Percentiles rank a stretch among this genome's conserved stretches.
phyloP scores from a whole-genome alignment of 2,329 filamentous ascomycete genomes.

The Aspergillus felis region DNA sequence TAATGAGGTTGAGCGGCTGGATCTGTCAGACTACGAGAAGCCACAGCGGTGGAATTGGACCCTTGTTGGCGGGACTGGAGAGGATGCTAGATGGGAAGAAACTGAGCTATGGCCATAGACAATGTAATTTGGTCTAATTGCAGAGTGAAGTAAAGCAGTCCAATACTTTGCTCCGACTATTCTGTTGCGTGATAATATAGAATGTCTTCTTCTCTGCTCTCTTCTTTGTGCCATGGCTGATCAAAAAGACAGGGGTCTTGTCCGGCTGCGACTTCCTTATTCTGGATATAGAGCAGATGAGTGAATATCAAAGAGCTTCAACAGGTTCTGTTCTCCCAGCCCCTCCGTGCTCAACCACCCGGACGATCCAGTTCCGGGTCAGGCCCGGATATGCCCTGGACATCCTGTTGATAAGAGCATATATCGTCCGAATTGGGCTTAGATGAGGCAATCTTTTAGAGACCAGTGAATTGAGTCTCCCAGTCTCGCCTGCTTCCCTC shows the following conservation, averaged over 20 bases:
- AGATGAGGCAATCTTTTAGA: not conserved
- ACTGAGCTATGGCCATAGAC: constrained; percentile 63
- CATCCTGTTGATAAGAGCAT: not conserved
- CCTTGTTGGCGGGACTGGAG: constrained; percentile 46
- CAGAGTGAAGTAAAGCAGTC: not conserved
- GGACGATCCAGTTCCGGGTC: not conserved
- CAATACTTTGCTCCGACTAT: not conserved
- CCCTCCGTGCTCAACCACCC: not conserved
- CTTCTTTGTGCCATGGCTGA: not conserved
- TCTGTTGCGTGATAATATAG: not conserved
- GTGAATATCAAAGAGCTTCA: not conserved
- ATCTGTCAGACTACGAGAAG: constrained; percentile 64
- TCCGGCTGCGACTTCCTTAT: not conserved
- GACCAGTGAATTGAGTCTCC: not conserved
- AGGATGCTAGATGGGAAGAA: constrained; percentile 57
- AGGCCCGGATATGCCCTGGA: not conserved
- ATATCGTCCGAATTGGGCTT: not conserved
- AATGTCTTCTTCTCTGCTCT: not conserved
- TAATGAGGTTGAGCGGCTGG: constrained; percentile 69
- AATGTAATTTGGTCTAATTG: constrained; percentile 7
- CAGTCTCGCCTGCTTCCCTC: not conserved
- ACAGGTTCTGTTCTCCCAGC: not conserved
- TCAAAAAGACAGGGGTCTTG: not conserved
- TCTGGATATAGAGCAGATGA: not conserved
- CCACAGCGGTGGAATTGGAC: constrained; percentile 65